Base-by-base conservation (phyloP, 441 rosid species). In the Omphalea diandra region DNA sequence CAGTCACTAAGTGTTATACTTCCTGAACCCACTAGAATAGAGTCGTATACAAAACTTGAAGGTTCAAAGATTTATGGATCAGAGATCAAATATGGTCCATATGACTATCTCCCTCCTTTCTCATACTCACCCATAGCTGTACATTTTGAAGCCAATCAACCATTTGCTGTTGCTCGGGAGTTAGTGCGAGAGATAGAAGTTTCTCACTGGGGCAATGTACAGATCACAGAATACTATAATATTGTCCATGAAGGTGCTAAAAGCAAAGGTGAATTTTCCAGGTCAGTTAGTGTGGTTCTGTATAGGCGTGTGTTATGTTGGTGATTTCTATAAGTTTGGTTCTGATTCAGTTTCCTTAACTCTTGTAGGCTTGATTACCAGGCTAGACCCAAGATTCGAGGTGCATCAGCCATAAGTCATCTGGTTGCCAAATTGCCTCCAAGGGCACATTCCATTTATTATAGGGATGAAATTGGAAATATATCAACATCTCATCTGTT, bases 191-290 rank as follows among this genome's bases (percentile, higher is more conserved):
- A 95, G 80, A 86, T 95, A 70, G 97, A 93, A 79, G 86, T 95
- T 73, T 95, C 99, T 63, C 98, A 93, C 26, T 95, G 99, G 99
- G 98, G 98, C 64, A 88, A 87, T 53, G 89, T 95, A 67, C 97
- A 89, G 79, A 79, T 95, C 54, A 86, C 97, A 0, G 99, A 95
- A 79, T 83, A 95, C 78, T 95, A 95, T 76, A 83, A 79, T 55
- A 54, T 93, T 47, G 77, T 83, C 57, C 98, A 95, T 75, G 86
- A 82, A 20, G 98, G 98, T 53, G 93, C 98, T 68, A 84, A 87
- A 65, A 85, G 84, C 76, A 87, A 79, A 92, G 98, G 99, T 63
- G 98, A 86, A 83, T 89, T 93, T 84, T 95, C 99, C 54, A 88
- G 98, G 93, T 93, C 69, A 60, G 59, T 77, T 62, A 18, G 0